Evolutionary conservation across 2,329 filamentous ascomycete species (phyloP), one percentile per base, ranked within the genome.

Genomic region (Amauroascus verrucosus): DNA sequence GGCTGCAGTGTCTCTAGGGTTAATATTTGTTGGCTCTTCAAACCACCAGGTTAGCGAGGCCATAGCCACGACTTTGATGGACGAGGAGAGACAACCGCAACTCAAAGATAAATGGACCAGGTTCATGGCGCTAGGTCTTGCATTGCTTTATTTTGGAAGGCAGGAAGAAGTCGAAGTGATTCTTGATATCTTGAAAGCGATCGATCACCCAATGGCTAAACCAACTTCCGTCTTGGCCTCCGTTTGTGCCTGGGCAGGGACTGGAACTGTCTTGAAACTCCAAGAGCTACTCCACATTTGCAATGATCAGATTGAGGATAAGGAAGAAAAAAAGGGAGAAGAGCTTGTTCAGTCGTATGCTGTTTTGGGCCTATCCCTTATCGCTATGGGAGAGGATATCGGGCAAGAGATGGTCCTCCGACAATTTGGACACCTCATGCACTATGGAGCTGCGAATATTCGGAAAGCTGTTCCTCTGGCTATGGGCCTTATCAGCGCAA

Each of bases 141-240:
- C 91, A 1, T 79, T 98, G 24, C 77, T 98, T 26, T 98, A 89
- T 79, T 97, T 98, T 63, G 93, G 93, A 37, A 85, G 88, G 59
- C 93, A 98, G 71, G 93, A 98, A 70, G 91, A 97, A 69, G 93
- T 97, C n/a, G 93, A 98, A 64, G 91, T 97, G 54, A 90, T 97
- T 60, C 75, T 97, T 30, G 93, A 98, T 73, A 95, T 93, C 0
- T 79, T 98, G 53, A 98, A 97, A 76, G 93, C 87, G 24, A 89
- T 97, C 51, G 90, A 97, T 59, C 91, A 97, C 67, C 91, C 93
- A 22, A 95, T 96, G 83, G 88, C 90, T 18, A 93, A 93, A 72
- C 87, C 93, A n/a, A 95, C 91, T 1, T 86, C 88, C 1, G 88
- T 97, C 5, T 80, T 98, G 57, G 89, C 90, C 14, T 91, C 95